A percentile compares a stretch with the other conserved stretches of the same genome.
Evolutionary conservation across 371 early-diverging fungal species (phyloP).

Genomic region (Mucor piriformis): DNA sequence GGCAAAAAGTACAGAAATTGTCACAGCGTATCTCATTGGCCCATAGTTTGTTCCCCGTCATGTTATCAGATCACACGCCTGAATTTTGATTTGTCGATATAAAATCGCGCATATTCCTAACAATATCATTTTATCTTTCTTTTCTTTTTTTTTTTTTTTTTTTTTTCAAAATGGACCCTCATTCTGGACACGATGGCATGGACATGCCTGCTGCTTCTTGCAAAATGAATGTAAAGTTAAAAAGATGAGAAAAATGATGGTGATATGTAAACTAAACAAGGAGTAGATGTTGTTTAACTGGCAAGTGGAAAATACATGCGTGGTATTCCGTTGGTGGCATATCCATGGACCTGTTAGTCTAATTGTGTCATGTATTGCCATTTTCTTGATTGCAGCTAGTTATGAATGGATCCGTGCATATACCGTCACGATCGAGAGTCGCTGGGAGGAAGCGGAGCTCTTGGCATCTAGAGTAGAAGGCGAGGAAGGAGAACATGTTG

Average conservation of each 20-base stretch:
- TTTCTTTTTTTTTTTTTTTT: background rate
- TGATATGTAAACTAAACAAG: background rate
- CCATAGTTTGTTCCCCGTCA: too few relatives aligned
- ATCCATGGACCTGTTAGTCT: slow-evolving; percentile 55
- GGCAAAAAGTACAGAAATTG: too few relatives aligned
- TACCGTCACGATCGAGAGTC: slow-evolving; percentile 54
- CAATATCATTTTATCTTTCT: too few relatives aligned
- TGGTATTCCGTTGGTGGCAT: slow-evolving; percentile 79
- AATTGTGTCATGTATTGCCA: slow-evolving; percentile 58
- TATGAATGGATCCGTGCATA: slow-evolving; percentile 65
- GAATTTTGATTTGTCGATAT: too few relatives aligned
- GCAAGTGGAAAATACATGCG: slow-evolving; percentile 74
- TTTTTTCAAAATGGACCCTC: slow-evolving; percentile 22
- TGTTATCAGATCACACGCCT: too few relatives aligned
- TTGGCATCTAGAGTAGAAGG: slow-evolving; percentile 1
- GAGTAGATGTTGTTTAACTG: slow-evolving; percentile 87
- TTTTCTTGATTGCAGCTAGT: slow-evolving; percentile 60
- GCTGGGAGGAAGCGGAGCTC: slow-evolving; percentile 26
- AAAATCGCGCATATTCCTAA: too few relatives aligned
- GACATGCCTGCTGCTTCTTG: slow-evolving; percentile 32
- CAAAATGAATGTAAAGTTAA: slow-evolving; percentile 37
- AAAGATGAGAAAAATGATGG: background rate
- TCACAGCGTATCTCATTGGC: too few relatives aligned
- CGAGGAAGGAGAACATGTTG: slow-evolving; percentile 7
- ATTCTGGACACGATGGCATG: slow-evolving; percentile 22